These are phyloP conservation scores for Carallia pectinifolia DNA, from an alignment of 345 rosid species.

Conservation along the genomic window DNA sequence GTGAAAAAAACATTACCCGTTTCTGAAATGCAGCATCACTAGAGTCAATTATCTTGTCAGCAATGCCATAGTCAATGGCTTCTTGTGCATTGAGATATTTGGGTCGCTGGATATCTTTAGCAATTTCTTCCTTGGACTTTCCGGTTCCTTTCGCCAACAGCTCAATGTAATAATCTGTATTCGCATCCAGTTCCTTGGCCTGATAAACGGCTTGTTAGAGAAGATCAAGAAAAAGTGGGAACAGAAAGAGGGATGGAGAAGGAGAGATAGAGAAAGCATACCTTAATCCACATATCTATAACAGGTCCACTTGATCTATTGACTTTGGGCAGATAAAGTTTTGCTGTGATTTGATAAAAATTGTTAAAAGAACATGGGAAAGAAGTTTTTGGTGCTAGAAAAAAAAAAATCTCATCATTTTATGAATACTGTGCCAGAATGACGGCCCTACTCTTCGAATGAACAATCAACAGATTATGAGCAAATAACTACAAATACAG, in stretches of 20 bases:
- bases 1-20: constrained; percentile 40
- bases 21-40: constrained; percentile 56
- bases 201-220: constrained; percentile 17
- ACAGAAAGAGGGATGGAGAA: neutral
- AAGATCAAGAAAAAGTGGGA: constrained; percentile 5
- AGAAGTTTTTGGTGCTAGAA: no score
- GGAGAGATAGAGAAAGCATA: constrained; percentile 13
- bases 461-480: neutral
- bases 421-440: neutral
- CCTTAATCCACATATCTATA: constrained; percentile 91
- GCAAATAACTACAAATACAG: no score
- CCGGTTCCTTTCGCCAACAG: constrained; percentile 76
- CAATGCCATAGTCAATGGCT: constrained; percentile 85
- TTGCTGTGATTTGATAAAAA: constrained; percentile 49
- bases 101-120: constrained; percentile 63
- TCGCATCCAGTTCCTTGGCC: constrained; percentile 84
- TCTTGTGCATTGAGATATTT: constrained; percentile 65
- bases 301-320: constrained; percentile 73
- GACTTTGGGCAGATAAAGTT: constrained; percentile 70
- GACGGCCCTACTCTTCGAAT: neutral
- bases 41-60: constrained; percentile 67
- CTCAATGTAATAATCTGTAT: constrained; percentile 62
- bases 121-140: constrained; percentile 72
- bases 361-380: neutral
- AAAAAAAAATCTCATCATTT: no score